These are phyloP conservation scores for Solanum chacoense DNA, from an alignment of 305 asterid genomes.

Conservation along the genomic window DNA sequence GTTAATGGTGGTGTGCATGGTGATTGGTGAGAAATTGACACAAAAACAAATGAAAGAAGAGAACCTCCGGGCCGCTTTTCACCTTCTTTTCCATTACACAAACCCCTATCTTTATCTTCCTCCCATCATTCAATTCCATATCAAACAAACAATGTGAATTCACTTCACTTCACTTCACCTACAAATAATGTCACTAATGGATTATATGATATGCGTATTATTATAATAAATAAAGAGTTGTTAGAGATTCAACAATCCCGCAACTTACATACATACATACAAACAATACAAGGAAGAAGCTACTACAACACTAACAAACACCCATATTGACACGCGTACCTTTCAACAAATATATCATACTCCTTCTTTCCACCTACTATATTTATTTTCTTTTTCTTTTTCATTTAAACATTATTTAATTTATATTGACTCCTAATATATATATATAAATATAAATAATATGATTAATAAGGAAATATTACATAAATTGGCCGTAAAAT, in stretches of 20 bases:
- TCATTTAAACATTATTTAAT: too few species aligned
- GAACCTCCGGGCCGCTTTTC: constrained; percentile 99
- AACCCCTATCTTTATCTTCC: constrained; percentile 70
- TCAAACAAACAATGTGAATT: neutral
- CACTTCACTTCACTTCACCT: neutral
- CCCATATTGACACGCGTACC: neutral
- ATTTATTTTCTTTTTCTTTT: too few species aligned
- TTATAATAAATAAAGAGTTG: too few species aligned
- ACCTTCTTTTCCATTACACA: constrained; percentile 99
- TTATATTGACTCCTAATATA: neutral
- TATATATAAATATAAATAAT: too few species aligned
- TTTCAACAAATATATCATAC: neutral
- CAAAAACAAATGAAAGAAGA: constrained; percentile 9
- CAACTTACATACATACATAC: neutral
- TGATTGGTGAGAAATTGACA: neutral
- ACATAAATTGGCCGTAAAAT: neutral
- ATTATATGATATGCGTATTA: neutral
- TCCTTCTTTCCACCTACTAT: neutral
- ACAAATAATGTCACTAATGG: neutral
- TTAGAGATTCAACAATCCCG: neutral
- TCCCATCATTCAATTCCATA: constrained; percentile 27
- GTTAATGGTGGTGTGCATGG: constrained; percentile 12
- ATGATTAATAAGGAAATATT: neutral
- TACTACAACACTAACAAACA: neutral
- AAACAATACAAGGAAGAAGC: neutral